Evolutionary conservation across 2,329 filamentous ascomycete species (phyloP), one percentile per base, ranked within the genome.

Genomic region (Volutella citrinella): DNA sequence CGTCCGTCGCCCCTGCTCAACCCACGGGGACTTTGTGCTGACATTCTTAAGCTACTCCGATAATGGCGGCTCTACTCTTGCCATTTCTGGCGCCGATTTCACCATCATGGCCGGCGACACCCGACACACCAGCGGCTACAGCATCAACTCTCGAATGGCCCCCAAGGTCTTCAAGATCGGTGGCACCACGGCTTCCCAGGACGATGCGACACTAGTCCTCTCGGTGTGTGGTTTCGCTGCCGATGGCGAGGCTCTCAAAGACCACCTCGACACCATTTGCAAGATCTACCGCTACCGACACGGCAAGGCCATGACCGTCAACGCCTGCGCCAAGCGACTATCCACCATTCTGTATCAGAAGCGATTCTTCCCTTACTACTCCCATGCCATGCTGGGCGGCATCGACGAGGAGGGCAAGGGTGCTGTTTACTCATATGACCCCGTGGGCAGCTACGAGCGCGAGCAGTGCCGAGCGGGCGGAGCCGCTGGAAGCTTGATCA

Each of bases 221-320:
- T 94, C 90, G 3, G 91, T 98, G 0, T 91, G 95, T 26, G 93
- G 93, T 28, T 98, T 96, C 60, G 88, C 90, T 11, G 93, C 93
- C 45, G 93, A 98, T 63, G 93, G 93, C 40, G 82, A 90, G 55
- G 91, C 93, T 21, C 74, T 98, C 52, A 91, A 93, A 66, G 91
- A 97, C 69, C 86, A 88, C 46, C 79, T 97, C 46, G 91, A 97
- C 61, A 83, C 87, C 45, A 80, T 95, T 57, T 93, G 94, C 74
- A 97, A 95, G 75, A 95, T 97, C 84, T 97, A 97, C 79, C 87
- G 86, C 56, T 96, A 96, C 73, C 89, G 94, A 63, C 91, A 97
- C 65, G 88, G 88, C 65, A 98, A 97, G 74, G 81, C 87, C 48
- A 98, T 98, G 84, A 84, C 80, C 46, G 85, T 97, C 57, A 84